phyloP scores from a whole-genome alignment of 371 early-diverging fungal genomes.

The Apophysomyces sp. region DNA sequence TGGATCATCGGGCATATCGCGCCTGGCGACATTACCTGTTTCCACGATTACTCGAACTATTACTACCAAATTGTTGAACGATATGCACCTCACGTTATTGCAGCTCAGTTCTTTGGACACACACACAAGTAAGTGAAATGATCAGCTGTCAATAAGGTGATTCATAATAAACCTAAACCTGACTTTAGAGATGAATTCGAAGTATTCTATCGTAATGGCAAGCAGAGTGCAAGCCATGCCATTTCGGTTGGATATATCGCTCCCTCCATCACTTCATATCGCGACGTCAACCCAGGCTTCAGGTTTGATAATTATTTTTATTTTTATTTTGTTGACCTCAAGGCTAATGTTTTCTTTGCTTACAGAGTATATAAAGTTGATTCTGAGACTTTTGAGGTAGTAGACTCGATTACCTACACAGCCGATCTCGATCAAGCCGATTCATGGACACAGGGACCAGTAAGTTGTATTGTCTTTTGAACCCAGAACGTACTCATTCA shows the following conservation, averaged over 20 bases:
- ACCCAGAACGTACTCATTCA: not conserved
- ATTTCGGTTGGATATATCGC: conserved; percentile 53
- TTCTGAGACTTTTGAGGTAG: conserved; percentile 53
- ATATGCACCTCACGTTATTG: conserved; percentile 60
- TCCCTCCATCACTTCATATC: conserved; percentile 56
- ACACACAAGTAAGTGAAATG: conserved; percentile 42
- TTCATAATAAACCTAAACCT: not conserved
- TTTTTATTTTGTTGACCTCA: not conserved
- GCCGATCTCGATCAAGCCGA: conserved; percentile 49
- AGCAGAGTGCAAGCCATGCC: conserved; percentile 41
- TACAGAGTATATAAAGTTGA: conserved; percentile 52
- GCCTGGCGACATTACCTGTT: conserved; percentile 53
- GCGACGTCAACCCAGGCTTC: conserved; percentile 56
- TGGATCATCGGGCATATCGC: conserved; percentile 64
- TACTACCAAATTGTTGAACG: conserved; percentile 60
- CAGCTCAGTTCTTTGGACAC: conserved; percentile 64
- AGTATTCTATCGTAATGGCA: conserved; percentile 41
- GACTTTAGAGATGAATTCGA: conserved; percentile 48
- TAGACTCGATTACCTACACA: conserved; percentile 55
- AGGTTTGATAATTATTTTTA: conserved; percentile 20
- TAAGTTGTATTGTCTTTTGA: conserved; percentile 16
- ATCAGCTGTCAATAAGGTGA: not conserved
- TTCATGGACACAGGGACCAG: conserved; percentile 37
- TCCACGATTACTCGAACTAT: conserved; percentile 58
- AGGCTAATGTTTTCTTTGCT: not conserved